Evolutionary conservation across 108 stramenopile species (phyloP), one percentile per base, ranked within the genome.

Genomic region (Tribonema minus): DNA sequence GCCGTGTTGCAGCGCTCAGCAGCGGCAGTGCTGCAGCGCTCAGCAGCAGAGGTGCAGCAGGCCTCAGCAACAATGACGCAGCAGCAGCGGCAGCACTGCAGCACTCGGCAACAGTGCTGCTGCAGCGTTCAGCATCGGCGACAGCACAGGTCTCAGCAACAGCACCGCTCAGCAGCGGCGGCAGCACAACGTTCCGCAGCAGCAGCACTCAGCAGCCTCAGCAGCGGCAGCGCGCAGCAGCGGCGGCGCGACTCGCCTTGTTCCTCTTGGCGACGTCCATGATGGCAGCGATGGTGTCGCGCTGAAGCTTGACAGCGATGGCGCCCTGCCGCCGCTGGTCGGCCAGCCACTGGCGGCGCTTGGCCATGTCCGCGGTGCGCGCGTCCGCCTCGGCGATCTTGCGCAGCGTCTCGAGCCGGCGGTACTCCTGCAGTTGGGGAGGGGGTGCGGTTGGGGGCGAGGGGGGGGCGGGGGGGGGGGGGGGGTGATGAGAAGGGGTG

Each of bases 331-430:
- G 63, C n/a, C 87, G 81, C 86, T 86, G 68, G 35, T 76, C 67
- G 15, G 86, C 39, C 39, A 87, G 79, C 36, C 75, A 34, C 33
- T 87, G 68, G 71, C 71, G 85, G 37, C 75, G 83, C 40, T 59
- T 64, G n/a, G 81, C 41, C 86, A 90, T 88, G 32, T 80, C 71
- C 37, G 76, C 58, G n/a, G 86, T 84, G 36, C 90, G 67, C 28
- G 67, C 38, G 41, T 90, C 88, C 25, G 58, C 83, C 39, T 88
- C 77, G 36, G 79, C 65, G 67, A 90, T 88, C 84, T 88, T 85
- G n/a, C 86, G 84, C 39, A 87, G n/a, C 28, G 87, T 89, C 37
- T 88, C 86, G 23, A 88, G 82, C 36, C 89, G 69, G 58, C 85
- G 76, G 87, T 88, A 90, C 79, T 89, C 90, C 39, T 87, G 41